Evolutionary conservation across 192 early-diverging fungal species (phyloP).

Genomic region (Dissophora ornata): DNA sequence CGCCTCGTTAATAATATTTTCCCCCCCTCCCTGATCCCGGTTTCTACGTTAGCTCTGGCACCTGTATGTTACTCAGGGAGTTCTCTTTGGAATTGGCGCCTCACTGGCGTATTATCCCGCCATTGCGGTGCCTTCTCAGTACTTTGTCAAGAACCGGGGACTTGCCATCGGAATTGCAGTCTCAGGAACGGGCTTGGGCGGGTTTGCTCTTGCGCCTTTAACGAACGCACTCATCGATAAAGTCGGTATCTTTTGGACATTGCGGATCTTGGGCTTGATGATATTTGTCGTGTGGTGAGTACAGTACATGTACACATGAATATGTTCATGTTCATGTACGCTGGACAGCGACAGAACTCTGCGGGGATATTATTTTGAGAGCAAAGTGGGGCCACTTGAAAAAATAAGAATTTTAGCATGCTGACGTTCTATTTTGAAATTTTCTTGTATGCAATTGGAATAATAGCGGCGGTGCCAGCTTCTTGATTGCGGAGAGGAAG

Average conservation of each 20-base stretch:
- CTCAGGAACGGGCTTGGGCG: slow-evolving; percentile 80
- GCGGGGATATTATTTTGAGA: no score
- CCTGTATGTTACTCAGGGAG: slow-evolving; percentile 76
- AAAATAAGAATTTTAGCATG: no score
- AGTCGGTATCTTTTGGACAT: slow-evolving; percentile 68
- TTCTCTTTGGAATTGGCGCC: slow-evolving; percentile 77
- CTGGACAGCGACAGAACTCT: not conserved
- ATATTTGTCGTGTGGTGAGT: slow-evolving; percentile 56
- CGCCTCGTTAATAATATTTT: no score
- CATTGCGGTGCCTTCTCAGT: slow-evolving; percentile 72
- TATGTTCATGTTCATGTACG: not conserved
- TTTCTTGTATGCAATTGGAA: no score
- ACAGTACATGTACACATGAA: not conserved
- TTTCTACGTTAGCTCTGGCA: slow-evolving; percentile 70
- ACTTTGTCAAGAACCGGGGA: slow-evolving; percentile 72
- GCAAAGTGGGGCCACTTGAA: no score
- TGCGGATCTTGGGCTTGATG: slow-evolving; percentile 69
- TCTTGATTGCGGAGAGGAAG: slow-evolving; percentile 48
- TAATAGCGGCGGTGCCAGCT: slow-evolving; percentile 40
- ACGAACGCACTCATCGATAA: slow-evolving; percentile 65
- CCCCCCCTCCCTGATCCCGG: no score
- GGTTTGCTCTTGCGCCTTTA: slow-evolving; percentile 66
- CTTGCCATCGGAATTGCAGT: slow-evolving; percentile 80
- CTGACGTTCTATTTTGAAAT: no score
- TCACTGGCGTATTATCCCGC: slow-evolving; percentile 72